phyloP scores from a whole-genome alignment of 2,329 filamentous ascomycete species.

The Cercospora zeina region DNA sequence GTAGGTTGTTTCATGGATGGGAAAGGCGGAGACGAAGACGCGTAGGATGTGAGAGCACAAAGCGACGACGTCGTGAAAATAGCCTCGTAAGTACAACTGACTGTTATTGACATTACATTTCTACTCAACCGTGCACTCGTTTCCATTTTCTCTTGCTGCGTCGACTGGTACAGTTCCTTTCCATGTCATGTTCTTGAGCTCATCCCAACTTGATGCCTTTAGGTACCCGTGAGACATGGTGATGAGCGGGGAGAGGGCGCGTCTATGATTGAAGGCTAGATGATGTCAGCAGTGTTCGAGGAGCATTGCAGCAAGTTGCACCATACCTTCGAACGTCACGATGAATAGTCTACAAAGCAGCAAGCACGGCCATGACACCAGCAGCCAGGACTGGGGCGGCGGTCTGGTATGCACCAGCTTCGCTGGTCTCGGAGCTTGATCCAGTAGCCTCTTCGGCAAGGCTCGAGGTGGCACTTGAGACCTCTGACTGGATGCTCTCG shows the following conservation, averaged over 20 bases:
- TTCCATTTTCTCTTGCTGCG: not conserved
- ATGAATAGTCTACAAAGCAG: constrained; percentile 7
- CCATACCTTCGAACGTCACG: not conserved
- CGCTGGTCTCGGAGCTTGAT: not conserved
- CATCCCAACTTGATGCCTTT: not conserved
- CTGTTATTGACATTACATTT: not conserved
- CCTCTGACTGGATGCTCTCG: constrained; percentile 6
- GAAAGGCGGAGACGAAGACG: not conserved
- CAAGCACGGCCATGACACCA: constrained; percentile 12
- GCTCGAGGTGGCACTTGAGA: not conserved
- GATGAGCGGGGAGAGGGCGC: not conserved
- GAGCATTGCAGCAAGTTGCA: not conserved
- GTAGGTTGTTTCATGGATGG: not conserved
- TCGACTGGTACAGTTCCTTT: not conserved
- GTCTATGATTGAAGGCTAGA: not conserved
- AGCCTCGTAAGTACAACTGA: not conserved
- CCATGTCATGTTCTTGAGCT: not conserved
- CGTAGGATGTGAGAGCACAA: not conserved
- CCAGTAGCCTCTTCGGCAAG: not conserved
- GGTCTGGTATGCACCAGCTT: constrained; percentile 8
- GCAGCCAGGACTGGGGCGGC: constrained; percentile 9
- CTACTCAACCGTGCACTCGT: not conserved
- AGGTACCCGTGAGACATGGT: not conserved
- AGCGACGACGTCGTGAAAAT: not conserved
- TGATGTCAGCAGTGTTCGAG: not conserved